Evolutionary conservation across 306 rosid species (phyloP).

Genomic region (Begonia peltatifolia): DNA sequence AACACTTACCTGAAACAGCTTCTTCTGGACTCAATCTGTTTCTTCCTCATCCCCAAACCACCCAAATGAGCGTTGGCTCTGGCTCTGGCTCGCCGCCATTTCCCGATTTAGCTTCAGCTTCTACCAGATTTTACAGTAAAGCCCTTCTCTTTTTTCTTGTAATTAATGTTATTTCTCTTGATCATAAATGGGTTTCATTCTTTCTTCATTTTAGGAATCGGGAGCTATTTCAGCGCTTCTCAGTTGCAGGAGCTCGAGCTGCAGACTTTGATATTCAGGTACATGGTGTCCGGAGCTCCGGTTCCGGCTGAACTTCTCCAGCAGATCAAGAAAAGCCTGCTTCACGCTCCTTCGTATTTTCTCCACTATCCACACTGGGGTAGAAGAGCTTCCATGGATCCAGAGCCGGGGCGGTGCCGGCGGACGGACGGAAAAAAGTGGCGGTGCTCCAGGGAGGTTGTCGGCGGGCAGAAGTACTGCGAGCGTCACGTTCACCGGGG

Average conservation of each 20-base stretch:
- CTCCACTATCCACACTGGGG: constrained; percentile 74
- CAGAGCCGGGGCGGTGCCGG: constrained; percentile 94
- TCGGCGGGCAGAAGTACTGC: constrained; percentile 93
- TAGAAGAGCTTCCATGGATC: constrained; percentile 72
- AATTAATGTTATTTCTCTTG: neutral
- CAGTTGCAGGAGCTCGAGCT: constrained; percentile 98
- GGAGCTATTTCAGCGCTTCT: constrained; percentile 61
- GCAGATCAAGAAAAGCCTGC: constrained; percentile 73
- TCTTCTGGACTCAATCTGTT: constrained; percentile 16
- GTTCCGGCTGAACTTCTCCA: constrained; percentile 88
- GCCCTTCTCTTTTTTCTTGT: neutral
- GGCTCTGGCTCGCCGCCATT: neutral
- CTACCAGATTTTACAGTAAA: constrained; percentile 52
- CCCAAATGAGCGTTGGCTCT: neutral
- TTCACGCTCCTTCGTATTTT: constrained; percentile 23
- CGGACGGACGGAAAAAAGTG: constrained; percentile 95
- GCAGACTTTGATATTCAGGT: constrained; percentile 80
- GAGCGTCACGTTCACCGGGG: constrained; percentile 98
- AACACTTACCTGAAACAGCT: constrained; percentile 29
- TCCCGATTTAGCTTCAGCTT: neutral
- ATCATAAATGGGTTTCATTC: constrained; percentile 4
- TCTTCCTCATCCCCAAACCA: neutral
- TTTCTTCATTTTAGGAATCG: constrained; percentile 23
- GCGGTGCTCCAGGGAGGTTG: constrained; percentile 98
- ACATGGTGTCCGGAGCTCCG: constrained; percentile 76